Evolutionary conservation across 2,329 filamentous ascomycete species (phyloP).

Genomic region (Colletotrichum filicis): DNA sequence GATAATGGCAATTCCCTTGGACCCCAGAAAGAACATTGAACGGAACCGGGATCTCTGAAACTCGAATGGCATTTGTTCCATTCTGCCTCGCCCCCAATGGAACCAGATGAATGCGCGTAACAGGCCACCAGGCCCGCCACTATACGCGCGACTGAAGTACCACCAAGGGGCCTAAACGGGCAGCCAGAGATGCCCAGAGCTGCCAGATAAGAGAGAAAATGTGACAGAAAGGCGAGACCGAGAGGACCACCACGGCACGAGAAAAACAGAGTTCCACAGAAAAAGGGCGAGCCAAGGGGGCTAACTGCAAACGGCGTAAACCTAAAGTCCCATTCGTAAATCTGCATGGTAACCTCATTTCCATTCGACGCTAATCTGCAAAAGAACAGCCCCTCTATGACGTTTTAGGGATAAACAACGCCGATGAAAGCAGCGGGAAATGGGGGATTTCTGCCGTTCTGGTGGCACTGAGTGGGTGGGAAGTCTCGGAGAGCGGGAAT

Average conservation of each 20-base stretch:
- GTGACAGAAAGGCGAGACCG: not conserved
- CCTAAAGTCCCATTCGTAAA: not conserved
- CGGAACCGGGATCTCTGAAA: not conserved
- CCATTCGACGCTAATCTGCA: slow-evolving; percentile 3
- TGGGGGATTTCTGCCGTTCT: too few species aligned
- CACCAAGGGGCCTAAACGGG: not conserved
- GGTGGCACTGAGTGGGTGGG: not conserved
- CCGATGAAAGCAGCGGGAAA: not conserved
- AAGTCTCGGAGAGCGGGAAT: not conserved
- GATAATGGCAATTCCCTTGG: not conserved
- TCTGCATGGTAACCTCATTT: slow-evolving; percentile 2
- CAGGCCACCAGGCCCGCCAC: too few species aligned
- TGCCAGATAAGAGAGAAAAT: not conserved
- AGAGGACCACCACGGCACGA: not conserved
- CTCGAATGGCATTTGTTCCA: not conserved
- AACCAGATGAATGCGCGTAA: not conserved
- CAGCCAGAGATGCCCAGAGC: not conserved
- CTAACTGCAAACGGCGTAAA: slow-evolving; percentile 24
- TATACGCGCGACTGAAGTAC: not conserved
- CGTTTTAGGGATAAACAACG: slow-evolving; percentile 4
- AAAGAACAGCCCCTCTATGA: slow-evolving; percentile 3
- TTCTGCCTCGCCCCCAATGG: not conserved
- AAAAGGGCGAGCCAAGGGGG: not conserved
- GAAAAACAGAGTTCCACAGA: not conserved
- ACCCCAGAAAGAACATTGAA: not conserved